Percentiles rank a stretch among this genome's conserved stretches.
phyloP scores from a whole-genome alignment of 2,329 filamentous ascomycete species.

The Periconia digitata region DNA sequence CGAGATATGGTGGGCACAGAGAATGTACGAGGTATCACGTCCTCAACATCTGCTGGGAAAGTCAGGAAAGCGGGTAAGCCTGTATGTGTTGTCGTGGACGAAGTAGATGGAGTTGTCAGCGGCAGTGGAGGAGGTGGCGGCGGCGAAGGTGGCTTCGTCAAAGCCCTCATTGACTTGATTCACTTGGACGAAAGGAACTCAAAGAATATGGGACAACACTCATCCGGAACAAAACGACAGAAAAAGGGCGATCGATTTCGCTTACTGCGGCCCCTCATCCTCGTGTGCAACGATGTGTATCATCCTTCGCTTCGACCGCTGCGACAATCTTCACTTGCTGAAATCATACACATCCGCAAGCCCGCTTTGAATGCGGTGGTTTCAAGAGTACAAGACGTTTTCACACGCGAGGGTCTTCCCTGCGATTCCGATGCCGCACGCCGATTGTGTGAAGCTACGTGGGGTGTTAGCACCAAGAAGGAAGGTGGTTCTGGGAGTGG shows the following conservation, averaged over 20 bases:
- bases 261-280: slow-evolving; percentile 81
- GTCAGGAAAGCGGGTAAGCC: slow-evolving; percentile 76
- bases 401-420: slow-evolving; percentile 83
- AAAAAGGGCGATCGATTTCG: slow-evolving; percentile 85
- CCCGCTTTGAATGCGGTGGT: slow-evolving; percentile 86
- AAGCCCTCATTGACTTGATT: slow-evolving; percentile 88
- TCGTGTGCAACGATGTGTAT: slow-evolving; percentile 98
- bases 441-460: slow-evolving; percentile 78
- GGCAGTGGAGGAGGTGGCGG: slow-evolving; percentile 69
- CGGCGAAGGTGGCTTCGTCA: slow-evolving; percentile 91
- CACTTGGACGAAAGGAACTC: slow-evolving; percentile 82
- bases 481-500: slow-evolving; percentile 62
- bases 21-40: slow-evolving; percentile 75
- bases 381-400: slow-evolving; percentile 76
- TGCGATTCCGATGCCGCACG: slow-evolving; percentile 89
- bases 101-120: slow-evolving; percentile 90
- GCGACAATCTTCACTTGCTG: slow-evolving; percentile 80
- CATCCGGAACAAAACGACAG: slow-evolving; percentile 52
- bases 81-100: slow-evolving; percentile 91
- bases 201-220: slow-evolving; percentile 38
- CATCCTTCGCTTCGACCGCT: slow-evolving; percentile 84
- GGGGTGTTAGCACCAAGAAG: slow-evolving; percentile 74
- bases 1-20: slow-evolving; percentile 91
- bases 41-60: slow-evolving; percentile 55
- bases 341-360: slow-evolving; percentile 89